Base-by-base conservation (phyloP, 441 rosid genomes). In the Erodium moschatum region DNA sequence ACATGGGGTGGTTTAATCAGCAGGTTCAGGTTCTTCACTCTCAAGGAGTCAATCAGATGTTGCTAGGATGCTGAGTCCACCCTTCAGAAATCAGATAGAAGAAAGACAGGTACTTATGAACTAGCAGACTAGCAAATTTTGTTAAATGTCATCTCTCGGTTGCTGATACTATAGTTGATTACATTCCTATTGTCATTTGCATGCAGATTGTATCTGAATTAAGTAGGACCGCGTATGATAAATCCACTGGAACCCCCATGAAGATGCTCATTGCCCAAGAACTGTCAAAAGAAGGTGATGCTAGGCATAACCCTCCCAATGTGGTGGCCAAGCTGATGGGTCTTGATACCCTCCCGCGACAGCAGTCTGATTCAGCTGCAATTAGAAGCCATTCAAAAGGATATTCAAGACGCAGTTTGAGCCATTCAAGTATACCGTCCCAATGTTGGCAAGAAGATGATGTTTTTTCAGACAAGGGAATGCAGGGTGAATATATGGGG, bases 321-420 rank as follows among this genome's bases (percentile, higher is more conserved):
- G 81, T 93, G 77, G 87, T 93, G 67, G 98, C 97, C 74, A 93
- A 88, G 87, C 76, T 93, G 79, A 93, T 93, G 98, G 97, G 98
- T 65, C 91, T 93, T 68, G 98, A 93, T 68, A 73, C 93, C 71
- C 80, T 91, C 21, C 96, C 97, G 1, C 81, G 69, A 73, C 80
- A 76, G 73, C 88, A 81, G 69, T 81, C 70, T 69, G 76, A 76
- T 79, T 68, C 75, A 71, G 79, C 70, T 70, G 66, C 72, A 68
- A 77, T 64, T 38, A 85, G 87, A 74, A 79, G 85, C 78, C 79
- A 77, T 46, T 81, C 86, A n/a, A 85, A 81, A 70, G 80, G 83
- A 79, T 76, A 74, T 81, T 81, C 83, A 13, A 76, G 76, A 50
- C 81, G 81, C 67, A 79, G 83, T 31, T 74, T 72, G 64, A 87